These are phyloP conservation scores for Cupressus sempervirens DNA, from an alignment of 75 land plant species.

Conservation along the genomic window DNA sequence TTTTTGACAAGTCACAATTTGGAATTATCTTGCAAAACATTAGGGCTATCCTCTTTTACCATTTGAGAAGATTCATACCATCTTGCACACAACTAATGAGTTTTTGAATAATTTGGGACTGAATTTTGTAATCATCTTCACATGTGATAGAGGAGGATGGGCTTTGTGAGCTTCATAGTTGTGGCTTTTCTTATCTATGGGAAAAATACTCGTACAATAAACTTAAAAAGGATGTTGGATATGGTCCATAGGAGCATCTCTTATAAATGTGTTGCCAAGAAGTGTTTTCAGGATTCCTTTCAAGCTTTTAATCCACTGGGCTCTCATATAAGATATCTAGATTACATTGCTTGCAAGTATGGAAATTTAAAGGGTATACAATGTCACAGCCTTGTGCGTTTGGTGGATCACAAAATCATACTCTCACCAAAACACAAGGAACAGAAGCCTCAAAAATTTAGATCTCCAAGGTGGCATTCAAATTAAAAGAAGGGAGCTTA, in stretches of 20 bases:
- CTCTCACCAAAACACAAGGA: too few relatives aligned
- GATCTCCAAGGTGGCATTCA: too few relatives aligned
- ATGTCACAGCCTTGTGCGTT: too few relatives aligned
- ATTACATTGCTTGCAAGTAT: neutral
- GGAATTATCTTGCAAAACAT: neutral
- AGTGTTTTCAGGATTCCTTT: neutral
- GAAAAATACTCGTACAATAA: neutral
- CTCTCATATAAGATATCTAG: neutral
- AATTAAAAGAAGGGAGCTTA: too few relatives aligned
- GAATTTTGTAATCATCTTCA: neutral
- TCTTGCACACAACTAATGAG: neutral
- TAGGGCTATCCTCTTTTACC: neutral
- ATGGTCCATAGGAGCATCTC: neutral
- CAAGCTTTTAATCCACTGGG: neutral
- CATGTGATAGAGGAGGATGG: neutral
- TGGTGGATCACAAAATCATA: too few relatives aligned
- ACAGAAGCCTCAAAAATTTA: too few relatives aligned
- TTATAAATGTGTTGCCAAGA: neutral
- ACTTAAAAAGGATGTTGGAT: neutral
- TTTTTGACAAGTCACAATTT: neutral
- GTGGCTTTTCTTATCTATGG: neutral
- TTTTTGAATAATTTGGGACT: neutral
- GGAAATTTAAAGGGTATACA: neutral
- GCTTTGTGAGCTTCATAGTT: neutral
- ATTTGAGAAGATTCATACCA: neutral